Conservation (phyloP, 2,329 filamentous ascomycete genomes). For the Zasmidium cellare region DNA sequence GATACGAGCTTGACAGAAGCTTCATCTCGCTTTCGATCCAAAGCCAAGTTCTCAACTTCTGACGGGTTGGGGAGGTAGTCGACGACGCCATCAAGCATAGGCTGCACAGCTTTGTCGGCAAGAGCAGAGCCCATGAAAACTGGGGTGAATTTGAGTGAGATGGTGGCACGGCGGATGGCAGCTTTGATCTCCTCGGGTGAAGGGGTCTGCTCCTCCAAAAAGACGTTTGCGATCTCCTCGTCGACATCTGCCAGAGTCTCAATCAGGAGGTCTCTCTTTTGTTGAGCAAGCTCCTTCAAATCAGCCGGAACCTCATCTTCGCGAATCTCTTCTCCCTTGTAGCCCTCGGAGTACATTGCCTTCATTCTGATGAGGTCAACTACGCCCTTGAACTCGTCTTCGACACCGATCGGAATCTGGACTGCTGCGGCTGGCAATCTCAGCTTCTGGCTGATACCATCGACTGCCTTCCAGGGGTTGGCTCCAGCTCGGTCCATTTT, state of each 20-base stretch:
- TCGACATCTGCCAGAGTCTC: slow-evolving; percentile 97
- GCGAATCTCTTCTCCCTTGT: slow-evolving; percentile 72
- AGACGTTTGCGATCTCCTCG: slow-evolving; percentile 94
- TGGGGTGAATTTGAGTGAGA: slow-evolving; percentile 83
- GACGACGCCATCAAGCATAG: slow-evolving; percentile 93
- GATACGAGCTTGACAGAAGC: slow-evolving; percentile 82
- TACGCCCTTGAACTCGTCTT: slow-evolving; percentile 89
- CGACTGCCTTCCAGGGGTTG: slow-evolving; percentile 95
- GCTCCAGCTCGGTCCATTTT: slow-evolving; percentile 99
- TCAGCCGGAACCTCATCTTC: slow-evolving; percentile 82
- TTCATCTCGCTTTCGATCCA: slow-evolving; percentile 79
- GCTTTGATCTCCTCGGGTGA: slow-evolving; percentile 82
- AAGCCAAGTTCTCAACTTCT: slow-evolving; percentile 83
- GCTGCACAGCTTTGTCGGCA: slow-evolving; percentile 91
- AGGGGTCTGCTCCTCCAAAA: slow-evolving; percentile 82
- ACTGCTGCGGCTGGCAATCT: slow-evolving; percentile 90
- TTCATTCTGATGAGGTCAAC: slow-evolving; percentile 92
- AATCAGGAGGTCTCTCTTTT: slow-evolving; percentile 82
- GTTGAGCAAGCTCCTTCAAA: slow-evolving; percentile 70
- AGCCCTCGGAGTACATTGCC: slow-evolving; percentile 87
- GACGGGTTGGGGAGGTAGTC: slow-evolving; percentile 93
- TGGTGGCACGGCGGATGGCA: slow-evolving; percentile 89
- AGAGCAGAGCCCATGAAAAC: slow-evolving; percentile 96
- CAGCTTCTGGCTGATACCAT: slow-evolving; percentile 96
- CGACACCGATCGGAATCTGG: slow-evolving; percentile 89